These are phyloP conservation scores for Colletotrichum somersetense DNA, from an alignment of 2,329 filamentous ascomycete genomes.

Conservation along the genomic window DNA sequence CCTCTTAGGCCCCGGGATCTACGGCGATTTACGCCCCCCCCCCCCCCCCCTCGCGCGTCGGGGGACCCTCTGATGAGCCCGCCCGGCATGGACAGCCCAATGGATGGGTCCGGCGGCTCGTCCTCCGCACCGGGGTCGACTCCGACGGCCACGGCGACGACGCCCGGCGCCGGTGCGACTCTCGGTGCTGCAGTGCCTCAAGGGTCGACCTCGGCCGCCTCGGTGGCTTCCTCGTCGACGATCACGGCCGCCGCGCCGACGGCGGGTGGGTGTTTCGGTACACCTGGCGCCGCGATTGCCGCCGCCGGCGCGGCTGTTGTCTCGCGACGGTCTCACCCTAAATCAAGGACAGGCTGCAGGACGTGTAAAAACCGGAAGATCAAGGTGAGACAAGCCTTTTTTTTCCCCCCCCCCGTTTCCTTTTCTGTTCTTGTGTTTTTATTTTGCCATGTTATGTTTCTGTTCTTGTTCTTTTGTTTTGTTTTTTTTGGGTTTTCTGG, in stretches of 20 bases:
- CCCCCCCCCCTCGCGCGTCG: background rate
- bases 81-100: conserved; percentile 37
- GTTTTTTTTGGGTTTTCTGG: background rate
- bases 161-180: conserved; percentile 16
- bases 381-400: conserved; percentile 49
- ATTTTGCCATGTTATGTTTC: background rate
- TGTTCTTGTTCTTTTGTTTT: background rate
- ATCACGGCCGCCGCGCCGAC: conserved; percentile 22
- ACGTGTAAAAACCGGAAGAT: conserved; percentile 69
- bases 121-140: conserved; percentile 38
- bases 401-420: background rate
- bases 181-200: conserved; percentile 1
- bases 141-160: conserved; percentile 35
- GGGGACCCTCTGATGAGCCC: conserved; percentile 5
- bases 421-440: background rate
- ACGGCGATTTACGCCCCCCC: conserved; percentile 3
- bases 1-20: background rate
- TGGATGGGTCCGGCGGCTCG: conserved; percentile 38
- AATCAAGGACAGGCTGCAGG: conserved; percentile 65
- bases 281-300: conserved; percentile 11
- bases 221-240: conserved; percentile 26
- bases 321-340: conserved; percentile 66
- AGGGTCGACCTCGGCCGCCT: conserved; percentile 3
- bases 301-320: conserved; percentile 25
- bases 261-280: conserved; percentile 1